Evolutionary conservation across 129 eudicot genomes (phyloP), one percentile per base, ranked within the genome.

Genomic region (Saussurea involucrata): DNA sequence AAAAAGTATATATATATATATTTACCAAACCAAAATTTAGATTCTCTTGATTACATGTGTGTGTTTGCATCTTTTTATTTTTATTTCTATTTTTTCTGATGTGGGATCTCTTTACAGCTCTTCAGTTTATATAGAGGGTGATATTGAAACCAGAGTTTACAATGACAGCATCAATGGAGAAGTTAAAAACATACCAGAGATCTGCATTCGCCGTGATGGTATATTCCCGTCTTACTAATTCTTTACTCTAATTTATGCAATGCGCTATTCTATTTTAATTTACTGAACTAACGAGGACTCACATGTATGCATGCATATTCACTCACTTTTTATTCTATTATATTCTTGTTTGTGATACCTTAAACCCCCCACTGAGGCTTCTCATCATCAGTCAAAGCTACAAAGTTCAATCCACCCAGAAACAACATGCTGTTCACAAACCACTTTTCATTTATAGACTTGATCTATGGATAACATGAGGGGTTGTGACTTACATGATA

Each of bases 161-260:
- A 95, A 95, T 60, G 95, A 89, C 81, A 83, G 88, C 63, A 88
- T 95, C 76, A 89, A 88, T 60, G 97, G 98, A 27, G 88, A 88
- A 79, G 80, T 89, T 18, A 90, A 89, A 76, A 91, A 83, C 78
- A 83, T 95, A 67, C 96, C 98, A 1, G 98, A 91, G 83, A 88
- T 95, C 28, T 95, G 98, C 91, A 90, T 91, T 73, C 93, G 98
- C 20, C 89, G 84, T 72, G 97, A 95, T 86, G 98, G 98, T 95
- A 86, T 25, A 84, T 69, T 21, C 58, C 24, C 42, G 4, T 81
- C 32, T 57, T 17, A 67, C 0, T 40, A 53, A 57, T 37, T 29
- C 3, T 33, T 61, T 25, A 28, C 5, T 78, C 13, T 28, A 29
- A 22, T 10, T 13, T 3, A 36, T 71, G 49, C 79, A 55, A 55